Percentiles rank a stretch among this genome's conserved stretches.
phyloP scores from a whole-genome alignment of 805 yeast species.

The Saccharomyces eubayanus region DNA sequence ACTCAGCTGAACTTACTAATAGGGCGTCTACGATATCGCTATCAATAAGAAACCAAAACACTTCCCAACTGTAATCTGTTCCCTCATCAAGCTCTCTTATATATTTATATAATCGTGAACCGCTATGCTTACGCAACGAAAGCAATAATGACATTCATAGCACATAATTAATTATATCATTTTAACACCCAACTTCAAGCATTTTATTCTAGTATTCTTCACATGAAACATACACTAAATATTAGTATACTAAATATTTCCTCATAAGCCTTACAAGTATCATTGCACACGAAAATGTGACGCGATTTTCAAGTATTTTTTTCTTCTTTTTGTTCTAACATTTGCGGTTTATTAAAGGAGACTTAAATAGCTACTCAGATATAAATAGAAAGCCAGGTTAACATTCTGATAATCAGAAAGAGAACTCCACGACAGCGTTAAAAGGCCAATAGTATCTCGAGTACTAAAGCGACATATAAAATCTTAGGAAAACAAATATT shows the following conservation, averaged over 20 bases:
- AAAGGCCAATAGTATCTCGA: background rate
- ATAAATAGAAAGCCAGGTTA: background rate
- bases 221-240: background rate
- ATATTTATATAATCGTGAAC: background rate
- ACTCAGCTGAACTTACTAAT: slow-evolving; percentile 19
- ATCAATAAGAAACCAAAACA: slow-evolving; percentile 13
- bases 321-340: background rate
- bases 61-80: background rate
- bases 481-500: background rate
- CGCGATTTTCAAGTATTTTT: background rate
- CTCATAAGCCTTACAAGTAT: background rate
- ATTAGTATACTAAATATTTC: background rate
- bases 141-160: background rate
- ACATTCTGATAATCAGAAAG: background rate
- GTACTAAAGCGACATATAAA: background rate
- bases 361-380: background rate
- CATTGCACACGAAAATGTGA: background rate
- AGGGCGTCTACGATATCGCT: slow-evolving; percentile 22
- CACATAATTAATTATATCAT: background rate
- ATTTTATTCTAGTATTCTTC: background rate
- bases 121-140: background rate
- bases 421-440: background rate
- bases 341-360: background rate
- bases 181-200: background rate
- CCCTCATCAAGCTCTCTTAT: background rate